Evolutionary conservation across 164 flowering plant species (phyloP).

Genomic region (Sextonia rubra): DNA sequence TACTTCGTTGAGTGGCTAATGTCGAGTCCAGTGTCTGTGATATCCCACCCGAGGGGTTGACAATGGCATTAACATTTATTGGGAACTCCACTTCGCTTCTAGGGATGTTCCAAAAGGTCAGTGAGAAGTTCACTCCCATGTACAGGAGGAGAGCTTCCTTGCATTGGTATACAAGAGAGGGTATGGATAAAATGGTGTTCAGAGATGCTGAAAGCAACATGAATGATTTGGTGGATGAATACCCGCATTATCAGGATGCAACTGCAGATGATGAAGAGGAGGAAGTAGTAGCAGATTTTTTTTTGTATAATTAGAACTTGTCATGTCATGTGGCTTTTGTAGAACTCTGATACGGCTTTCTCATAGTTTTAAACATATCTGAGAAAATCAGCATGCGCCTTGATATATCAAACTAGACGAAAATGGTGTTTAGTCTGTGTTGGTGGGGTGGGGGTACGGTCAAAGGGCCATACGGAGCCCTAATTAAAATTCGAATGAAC

Average conservation of each 20-base stretch:
- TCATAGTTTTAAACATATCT: too few relatives aligned
- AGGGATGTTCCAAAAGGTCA: conserved; percentile 7
- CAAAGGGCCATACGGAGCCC: neutral
- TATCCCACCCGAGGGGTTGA: conserved; percentile 17
- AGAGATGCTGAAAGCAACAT: conserved; percentile 8
- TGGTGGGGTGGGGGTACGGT: neutral
- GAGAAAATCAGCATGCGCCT: too few relatives aligned
- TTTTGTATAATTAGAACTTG: neutral
- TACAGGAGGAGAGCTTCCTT: conserved; percentile 10
- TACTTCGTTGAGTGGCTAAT: conserved; percentile 17
- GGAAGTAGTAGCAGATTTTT: conserved; percentile 6
- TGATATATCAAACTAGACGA: too few relatives aligned
- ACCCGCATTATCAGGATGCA: conserved; percentile 10
- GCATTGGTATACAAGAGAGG: conserved; percentile 10
- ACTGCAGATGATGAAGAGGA: conserved; percentile 21
- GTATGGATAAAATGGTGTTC: conserved; percentile 13
- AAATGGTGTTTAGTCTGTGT: neutral
- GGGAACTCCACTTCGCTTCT: conserved; percentile 11
- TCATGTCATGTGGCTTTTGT: neutral
- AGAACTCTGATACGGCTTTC: neutral
- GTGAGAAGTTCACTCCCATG: conserved; percentile 13
- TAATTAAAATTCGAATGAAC: too few relatives aligned
- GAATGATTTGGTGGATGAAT: conserved; percentile 9
- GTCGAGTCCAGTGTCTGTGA: conserved; percentile 22
- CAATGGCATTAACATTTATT: conserved; percentile 18